Evolutionary conservation across 2,329 filamentous ascomycete genomes (phyloP).

Genomic region (Penicillium thymicola): DNA sequence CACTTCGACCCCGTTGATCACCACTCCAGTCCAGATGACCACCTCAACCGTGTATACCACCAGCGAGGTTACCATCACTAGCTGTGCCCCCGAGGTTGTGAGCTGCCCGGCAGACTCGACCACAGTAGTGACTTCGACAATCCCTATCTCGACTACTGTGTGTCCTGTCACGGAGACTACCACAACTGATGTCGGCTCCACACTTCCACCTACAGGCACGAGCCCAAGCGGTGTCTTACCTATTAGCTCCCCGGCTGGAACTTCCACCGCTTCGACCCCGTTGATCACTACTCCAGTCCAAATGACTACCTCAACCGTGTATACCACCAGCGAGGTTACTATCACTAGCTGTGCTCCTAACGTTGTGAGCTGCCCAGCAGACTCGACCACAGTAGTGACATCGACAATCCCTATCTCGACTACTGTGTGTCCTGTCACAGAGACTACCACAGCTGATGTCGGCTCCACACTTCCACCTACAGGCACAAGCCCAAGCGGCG

Average conservation of each 20-base stretch:
- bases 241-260: not conserved
- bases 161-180: not conserved
- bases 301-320: slow-evolving; percentile 37
- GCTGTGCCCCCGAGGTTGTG: slow-evolving; percentile 37
- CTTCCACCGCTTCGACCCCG: too few relatives aligned
- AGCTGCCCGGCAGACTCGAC: slow-evolving; percentile 53
- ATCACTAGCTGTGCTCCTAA: slow-evolving; percentile 41
- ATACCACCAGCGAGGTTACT: slow-evolving; percentile 35
- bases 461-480: not conserved
- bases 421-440: not conserved
- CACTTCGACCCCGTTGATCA: too few relatives aligned
- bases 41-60: slow-evolving; percentile 40
- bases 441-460: not conserved
- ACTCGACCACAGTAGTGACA: slow-evolving; percentile 50
- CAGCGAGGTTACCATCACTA: slow-evolving; percentile 37
- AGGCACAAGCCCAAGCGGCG: not conserved
- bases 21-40: slow-evolving; percentile 18
- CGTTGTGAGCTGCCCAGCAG: slow-evolving; percentile 50
- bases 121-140: slow-evolving; percentile 51
- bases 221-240: not conserved
- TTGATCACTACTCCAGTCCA: not conserved
- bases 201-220: not conserved
- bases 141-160: not conserved
- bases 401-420: slow-evolving; percentile 38
- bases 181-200: not conserved